Percentiles rank a stretch among this genome's conserved stretches.
These are phyloP conservation scores for Prunus yedoensis DNA, from an alignment of 331 rosid genomes.

Conservation along the genomic window DNA sequence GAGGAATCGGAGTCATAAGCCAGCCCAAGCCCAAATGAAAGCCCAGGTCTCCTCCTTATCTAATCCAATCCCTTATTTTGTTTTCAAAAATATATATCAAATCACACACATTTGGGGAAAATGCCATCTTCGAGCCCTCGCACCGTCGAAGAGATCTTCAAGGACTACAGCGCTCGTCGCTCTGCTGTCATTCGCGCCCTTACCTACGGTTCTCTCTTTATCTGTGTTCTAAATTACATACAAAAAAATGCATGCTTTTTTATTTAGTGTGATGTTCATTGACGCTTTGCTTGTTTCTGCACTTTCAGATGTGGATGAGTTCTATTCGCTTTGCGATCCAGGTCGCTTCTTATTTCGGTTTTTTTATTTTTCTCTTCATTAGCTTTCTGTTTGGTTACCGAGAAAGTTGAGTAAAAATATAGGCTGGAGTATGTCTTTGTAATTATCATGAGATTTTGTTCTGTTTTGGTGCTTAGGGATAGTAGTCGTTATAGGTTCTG, in stretches of 20 bases:
- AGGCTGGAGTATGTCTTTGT: neutral
- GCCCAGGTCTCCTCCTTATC: constrained; percentile 6
- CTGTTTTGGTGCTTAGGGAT: neutral
- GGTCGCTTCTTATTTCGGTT: constrained; percentile 38
- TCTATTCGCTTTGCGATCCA: constrained; percentile 89
- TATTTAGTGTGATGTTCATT: neutral
- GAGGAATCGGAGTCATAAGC: too few species aligned
- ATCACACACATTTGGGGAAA: neutral
- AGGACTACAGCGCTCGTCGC: constrained; percentile 78
- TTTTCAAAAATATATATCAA: constrained; percentile 2
- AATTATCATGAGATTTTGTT: neutral
- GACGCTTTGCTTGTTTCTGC: constrained; percentile 3
- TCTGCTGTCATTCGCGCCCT: constrained; percentile 81
- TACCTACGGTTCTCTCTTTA: constrained; percentile 53
- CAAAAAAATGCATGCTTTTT: neutral
- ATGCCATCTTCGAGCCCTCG: constrained; percentile 55
- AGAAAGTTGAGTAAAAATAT: neutral
- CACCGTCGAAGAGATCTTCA: constrained; percentile 90
- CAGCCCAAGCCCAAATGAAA: neutral
- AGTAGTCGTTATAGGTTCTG: neutral
- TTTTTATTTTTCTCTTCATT: neutral
- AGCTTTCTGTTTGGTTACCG: constrained; percentile 6
- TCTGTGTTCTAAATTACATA: neutral
- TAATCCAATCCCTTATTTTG: neutral
- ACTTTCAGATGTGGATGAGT: constrained; percentile 76